Conservation (phyloP, 352 stramenopile genomes). For the Pythium vanterpoolii region DNA sequence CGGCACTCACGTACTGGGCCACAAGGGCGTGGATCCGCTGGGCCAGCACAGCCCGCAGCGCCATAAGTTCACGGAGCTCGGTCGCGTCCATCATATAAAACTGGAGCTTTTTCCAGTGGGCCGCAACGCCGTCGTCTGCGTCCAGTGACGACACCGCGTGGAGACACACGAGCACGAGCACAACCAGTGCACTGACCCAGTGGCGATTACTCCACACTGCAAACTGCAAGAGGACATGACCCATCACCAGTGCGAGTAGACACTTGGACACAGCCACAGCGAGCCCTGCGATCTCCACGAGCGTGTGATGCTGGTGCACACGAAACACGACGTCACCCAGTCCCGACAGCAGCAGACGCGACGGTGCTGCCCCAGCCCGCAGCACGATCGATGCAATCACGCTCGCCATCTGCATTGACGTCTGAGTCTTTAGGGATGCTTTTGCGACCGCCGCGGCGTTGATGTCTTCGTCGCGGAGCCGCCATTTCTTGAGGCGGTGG, state of each 20-base stretch:
- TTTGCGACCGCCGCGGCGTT: conserved; percentile 51
- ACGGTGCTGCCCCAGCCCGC: conserved; percentile 39
- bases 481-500: conserved; percentile 53
- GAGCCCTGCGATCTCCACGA: conserved; percentile 29
- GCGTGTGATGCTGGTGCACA: conserved; percentile 19
- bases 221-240: conserved; percentile 33
- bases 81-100: conserved; percentile 70
- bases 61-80: conserved; percentile 49
- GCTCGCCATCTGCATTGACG: conserved; percentile 43
- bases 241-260: conserved; percentile 30
- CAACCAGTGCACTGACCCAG: conserved; percentile 25
- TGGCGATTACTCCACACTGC: conserved; percentile 32
- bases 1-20: conserved; percentile 59
- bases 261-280: conserved; percentile 34
- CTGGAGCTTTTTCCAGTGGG: conserved; percentile 69
- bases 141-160: conserved; percentile 34
- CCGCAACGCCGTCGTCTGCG: conserved; percentile 40
- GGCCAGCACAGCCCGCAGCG: conserved; percentile 48
- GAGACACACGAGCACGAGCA: conserved; percentile 32
- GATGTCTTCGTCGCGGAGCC: conserved; percentile 65
- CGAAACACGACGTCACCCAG: conserved; percentile 57
- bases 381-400: conserved; percentile 38
- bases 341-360: conserved; percentile 41
- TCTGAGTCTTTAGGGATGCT: conserved; percentile 30
- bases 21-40: conserved; percentile 67